Base-by-base conservation (phyloP, 2,329 filamentous ascomycete genomes). In the Colletotrichum sp. region DNA sequence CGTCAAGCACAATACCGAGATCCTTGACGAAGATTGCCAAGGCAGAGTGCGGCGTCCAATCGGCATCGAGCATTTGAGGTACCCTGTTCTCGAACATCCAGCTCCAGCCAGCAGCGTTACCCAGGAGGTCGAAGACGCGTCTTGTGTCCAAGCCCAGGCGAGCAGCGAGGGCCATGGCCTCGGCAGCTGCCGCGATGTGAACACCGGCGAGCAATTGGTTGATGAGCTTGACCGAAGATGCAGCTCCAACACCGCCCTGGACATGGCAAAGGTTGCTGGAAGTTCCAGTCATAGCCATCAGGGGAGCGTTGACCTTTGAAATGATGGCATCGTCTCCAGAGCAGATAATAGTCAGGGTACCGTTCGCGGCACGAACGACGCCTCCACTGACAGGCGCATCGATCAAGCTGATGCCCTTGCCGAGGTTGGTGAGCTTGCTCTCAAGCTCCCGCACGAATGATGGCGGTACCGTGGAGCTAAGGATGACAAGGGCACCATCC, bases 131-230 rank as follows among this genome's bases (percentile, higher is more conserved):
- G 70, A 83, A 86, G 8, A 90, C 83, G 5, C 85, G 82, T 70
- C 86, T 83, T 0, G 89, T 87, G 72, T 92, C 88, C 30, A 92
- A 79, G 1, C 89, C 89, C 6, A 91, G 84, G 12, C 86, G 85
- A 4, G 88, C 88, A 3, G 88, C 90, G 66, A 92, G 87, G 1
- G 89, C 89, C 85, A 91, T 90, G 1, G 88, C 89, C 80, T 92
- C 91, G 18, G 86, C 87, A 4, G 89, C 86, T 1, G 88, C 84
- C 10, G 89, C 86, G 62, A 92, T 91, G 79, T 92, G 90, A 6
- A 91, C 88, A 3, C 89, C 90, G 1, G 89, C 89, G 56, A 92
- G 87, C 6, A 91, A 86, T 78, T 92, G 89, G 79, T 91, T 89
- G 66, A 92, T 87, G 64, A 91, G 87, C 78, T 91, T 91, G 79